phyloP scores from a whole-genome alignment of 805 yeast genomes.

The Spathaspora boniae region DNA sequence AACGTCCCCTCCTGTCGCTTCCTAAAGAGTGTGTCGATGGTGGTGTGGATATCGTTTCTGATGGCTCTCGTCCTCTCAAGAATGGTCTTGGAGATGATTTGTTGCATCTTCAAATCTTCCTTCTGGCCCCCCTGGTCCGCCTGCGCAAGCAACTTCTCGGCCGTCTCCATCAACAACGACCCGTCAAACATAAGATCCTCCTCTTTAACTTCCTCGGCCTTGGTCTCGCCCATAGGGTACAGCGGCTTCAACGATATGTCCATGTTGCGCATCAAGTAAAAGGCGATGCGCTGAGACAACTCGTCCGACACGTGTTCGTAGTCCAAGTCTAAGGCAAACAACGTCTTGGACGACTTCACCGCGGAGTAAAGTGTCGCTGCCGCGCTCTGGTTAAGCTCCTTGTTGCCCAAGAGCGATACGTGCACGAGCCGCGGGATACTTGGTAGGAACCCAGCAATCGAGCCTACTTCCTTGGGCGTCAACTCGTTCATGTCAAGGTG shows the following conservation, averaged over 20 bases:
- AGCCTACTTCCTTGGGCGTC: constrained; percentile 43
- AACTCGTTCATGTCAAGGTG: constrained; percentile 55
- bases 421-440: constrained; percentile 47
- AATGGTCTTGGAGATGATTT: constrained; percentile 46
- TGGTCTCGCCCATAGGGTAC: constrained; percentile 6
- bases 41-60: constrained; percentile 48
- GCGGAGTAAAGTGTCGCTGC: constrained; percentile 51
- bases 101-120: constrained; percentile 38
- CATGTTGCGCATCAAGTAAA: constrained; percentile 56
- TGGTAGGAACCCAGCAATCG: constrained; percentile 47
- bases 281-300: constrained; percentile 51
- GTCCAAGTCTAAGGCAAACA: constrained; percentile 51
- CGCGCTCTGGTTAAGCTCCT: constrained; percentile 39
- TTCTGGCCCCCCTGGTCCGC: constrained; percentile 34
- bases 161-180: constrained; percentile 67
- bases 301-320: constrained; percentile 51
- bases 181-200: constrained; percentile 75
- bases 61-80: constrained; percentile 49
- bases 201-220: constrained; percentile 17
- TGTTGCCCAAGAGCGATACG: constrained; percentile 53
- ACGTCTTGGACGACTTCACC: constrained; percentile 42
- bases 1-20: constrained; percentile 44
- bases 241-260: constrained; percentile 38
- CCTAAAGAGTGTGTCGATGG: constrained; percentile 48
- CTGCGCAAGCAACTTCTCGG: constrained; percentile 55